Percentiles rank a stretch among this genome's conserved stretches.
phyloP scores from a whole-genome alignment of 2,329 filamentous ascomycete genomes.

The Sclerotinia minor region DNA sequence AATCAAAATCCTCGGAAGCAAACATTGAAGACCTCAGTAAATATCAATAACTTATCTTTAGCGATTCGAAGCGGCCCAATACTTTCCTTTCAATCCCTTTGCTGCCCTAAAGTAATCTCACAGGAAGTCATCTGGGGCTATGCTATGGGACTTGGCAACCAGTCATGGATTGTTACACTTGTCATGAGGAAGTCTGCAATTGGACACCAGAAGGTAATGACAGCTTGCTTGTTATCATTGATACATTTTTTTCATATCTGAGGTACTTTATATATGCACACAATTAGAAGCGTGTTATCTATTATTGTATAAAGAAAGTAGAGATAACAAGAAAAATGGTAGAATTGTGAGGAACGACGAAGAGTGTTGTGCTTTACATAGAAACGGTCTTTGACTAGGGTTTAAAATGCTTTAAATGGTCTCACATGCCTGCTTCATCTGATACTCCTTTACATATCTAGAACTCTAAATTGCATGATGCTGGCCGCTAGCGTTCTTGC shows the following conservation, averaged over 20 bases:
- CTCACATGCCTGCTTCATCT: not conserved
- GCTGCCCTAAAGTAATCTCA: not conserved
- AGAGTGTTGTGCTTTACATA: not conserved
- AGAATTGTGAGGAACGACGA: not conserved
- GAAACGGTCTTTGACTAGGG: too few relatives aligned
- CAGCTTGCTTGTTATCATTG: not conserved
- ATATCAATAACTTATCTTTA: not conserved
- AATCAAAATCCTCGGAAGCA: not conserved
- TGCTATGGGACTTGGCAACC: not conserved
- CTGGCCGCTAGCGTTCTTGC: not conserved
- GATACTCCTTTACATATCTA: too few relatives aligned
- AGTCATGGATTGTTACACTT: not conserved
- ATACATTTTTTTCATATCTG: not conserved
- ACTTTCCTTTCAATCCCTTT: not conserved
- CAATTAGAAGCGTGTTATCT: not conserved
- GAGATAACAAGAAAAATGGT: not conserved
- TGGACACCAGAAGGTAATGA: not conserved
- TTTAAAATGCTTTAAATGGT: not conserved
- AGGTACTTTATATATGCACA: not conserved
- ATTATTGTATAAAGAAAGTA: not conserved
- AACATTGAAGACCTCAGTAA: not conserved
- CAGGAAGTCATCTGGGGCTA: not conserved
- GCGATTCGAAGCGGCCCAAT: conserved; percentile 14
- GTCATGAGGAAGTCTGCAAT: not conserved
- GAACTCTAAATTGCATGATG: too few relatives aligned